Evolutionary conservation across 2,329 filamentous ascomycete genomes (phyloP), one percentile per base, ranked within the genome.

Genomic region (Pseudogymnoascus sp.): DNA sequence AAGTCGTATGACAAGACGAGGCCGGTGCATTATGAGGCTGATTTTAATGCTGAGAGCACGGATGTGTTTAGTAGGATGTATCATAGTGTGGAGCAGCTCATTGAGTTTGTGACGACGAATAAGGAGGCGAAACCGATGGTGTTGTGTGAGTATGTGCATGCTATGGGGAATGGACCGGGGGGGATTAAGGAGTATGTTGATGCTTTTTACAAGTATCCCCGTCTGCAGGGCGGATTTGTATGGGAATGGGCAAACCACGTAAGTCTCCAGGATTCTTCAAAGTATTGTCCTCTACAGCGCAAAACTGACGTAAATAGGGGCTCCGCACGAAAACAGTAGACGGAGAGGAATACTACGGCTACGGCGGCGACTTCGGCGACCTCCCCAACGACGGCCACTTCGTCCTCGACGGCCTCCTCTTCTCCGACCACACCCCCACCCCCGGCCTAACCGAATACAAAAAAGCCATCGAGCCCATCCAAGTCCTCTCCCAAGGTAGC

Each of bases 81-180:
- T 66, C 75, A 79, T 0, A 73, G 75, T 1, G 71, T 83, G 3
- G 72, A 76, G 3, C 72, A 78, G 16, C 76, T 82, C 29, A 70
- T 77, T 63, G 77, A 63, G 16, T 63, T 60, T 31, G 65, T 59
- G 3, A 61, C 42, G 18, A 62, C 66, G 26, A 34, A 62, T 34
- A 34, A 47, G 34, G 71, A 76, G 73, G 59, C 76, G 16, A 69
- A 80, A 67, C 78, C 77, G 2, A 66, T 81, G 16, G 73, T 81
- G 0, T 70, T 73, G 65, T 73, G 71, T 39, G 74, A 77, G 37
- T 74, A 68, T 67, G 68, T 68, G 11, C 72, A 73, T 68, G 82
- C 83, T 0, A 85, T 86, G 82, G 83, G 83, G 0, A 86, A 84
- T 64, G 83, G 81, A 0, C 83, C 83, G 0, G 83, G 83, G 12